phyloP scores from a whole-genome alignment of 1,284 basidiomycete genomes.

The Ceratobasidium sp. region DNA sequence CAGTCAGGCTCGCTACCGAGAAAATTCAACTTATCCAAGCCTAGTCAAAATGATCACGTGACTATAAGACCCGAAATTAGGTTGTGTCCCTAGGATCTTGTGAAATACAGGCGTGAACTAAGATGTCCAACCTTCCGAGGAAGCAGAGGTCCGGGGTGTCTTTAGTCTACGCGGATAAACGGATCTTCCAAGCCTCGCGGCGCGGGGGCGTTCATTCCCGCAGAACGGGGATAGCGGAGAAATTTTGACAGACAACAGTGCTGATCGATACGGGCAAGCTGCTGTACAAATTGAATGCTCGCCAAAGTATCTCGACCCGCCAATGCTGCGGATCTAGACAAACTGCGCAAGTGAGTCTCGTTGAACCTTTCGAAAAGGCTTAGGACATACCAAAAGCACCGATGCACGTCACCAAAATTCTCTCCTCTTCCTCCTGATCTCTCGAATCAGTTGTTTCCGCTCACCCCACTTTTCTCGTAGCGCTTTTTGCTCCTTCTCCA shows the following conservation, averaged over 20 bases:
- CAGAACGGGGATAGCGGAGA: slow-evolving; percentile 12
- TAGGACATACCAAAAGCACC: slow-evolving; percentile 12
- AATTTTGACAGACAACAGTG: neutral
- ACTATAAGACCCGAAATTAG: neutral
- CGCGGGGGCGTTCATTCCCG: neutral
- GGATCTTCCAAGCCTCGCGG: neutral
- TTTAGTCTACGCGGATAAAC: neutral
- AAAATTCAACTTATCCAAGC: too few relatives aligned
- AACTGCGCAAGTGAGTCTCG: neutral
- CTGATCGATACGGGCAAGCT: slow-evolving; percentile 18
- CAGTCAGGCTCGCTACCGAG: neutral
- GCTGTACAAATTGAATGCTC: neutral
- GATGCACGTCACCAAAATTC: slow-evolving; percentile 66
- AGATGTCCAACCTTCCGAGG: neutral
- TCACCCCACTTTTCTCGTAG: slow-evolving; percentile 70
- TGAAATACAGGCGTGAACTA: neutral
- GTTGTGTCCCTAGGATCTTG: neutral
- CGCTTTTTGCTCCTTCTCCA: slow-evolving; percentile 60
- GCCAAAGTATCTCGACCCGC: neutral
- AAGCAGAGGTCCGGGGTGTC: neutral
- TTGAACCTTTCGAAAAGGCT: neutral
- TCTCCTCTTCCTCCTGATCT: slow-evolving; percentile 68
- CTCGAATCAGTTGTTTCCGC: slow-evolving; percentile 64
- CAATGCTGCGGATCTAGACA: neutral
- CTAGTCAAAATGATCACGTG: neutral